A percentile compares a stretch with the other conserved stretches of the same genome.
These are phyloP conservation scores for Stylosanthes scabra DNA, from an alignment of 331 rosid species.

Conservation along the genomic window DNA sequence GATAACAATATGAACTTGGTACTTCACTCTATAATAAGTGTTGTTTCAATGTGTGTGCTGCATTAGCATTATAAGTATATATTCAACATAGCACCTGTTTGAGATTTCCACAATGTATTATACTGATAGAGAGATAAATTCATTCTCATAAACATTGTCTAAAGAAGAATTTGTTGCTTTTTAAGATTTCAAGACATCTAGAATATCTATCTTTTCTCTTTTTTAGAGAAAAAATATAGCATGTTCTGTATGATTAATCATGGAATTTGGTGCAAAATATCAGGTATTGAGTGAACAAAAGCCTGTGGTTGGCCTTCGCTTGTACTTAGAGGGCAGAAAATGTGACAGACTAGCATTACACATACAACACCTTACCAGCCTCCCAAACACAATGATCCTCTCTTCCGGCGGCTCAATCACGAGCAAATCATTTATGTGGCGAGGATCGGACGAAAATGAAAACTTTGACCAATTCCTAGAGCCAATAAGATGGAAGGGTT, in stretches of 20 bases:
- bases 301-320: constrained; percentile 81
- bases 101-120: not conserved
- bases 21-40: not conserved
- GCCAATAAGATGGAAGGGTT: constrained; percentile 77
- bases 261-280: constrained; percentile 26
- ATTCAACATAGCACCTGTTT: not conserved
- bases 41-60: not conserved
- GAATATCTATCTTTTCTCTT: too few species aligned
- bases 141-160: too few species aligned
- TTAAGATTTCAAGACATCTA: too few species aligned
- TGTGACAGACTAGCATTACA: constrained; percentile 69
- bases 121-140: not conserved
- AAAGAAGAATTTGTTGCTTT: too few species aligned
- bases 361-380: constrained; percentile 76
- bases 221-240: too few species aligned
- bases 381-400: constrained; percentile 67
- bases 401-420: constrained; percentile 41
- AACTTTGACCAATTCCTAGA: constrained; percentile 56
- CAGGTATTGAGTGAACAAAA: constrained; percentile 70
- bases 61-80: not conserved
- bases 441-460: constrained; percentile 69
- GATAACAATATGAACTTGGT: too few species aligned
- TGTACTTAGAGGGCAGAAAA: constrained; percentile 80
- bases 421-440: constrained; percentile 54
- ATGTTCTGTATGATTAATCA: not conserved